These are phyloP conservation scores for Lentinula novae-zelandiae DNA, from an alignment of 1,284 basidiomycete species.

Conservation along the genomic window DNA sequence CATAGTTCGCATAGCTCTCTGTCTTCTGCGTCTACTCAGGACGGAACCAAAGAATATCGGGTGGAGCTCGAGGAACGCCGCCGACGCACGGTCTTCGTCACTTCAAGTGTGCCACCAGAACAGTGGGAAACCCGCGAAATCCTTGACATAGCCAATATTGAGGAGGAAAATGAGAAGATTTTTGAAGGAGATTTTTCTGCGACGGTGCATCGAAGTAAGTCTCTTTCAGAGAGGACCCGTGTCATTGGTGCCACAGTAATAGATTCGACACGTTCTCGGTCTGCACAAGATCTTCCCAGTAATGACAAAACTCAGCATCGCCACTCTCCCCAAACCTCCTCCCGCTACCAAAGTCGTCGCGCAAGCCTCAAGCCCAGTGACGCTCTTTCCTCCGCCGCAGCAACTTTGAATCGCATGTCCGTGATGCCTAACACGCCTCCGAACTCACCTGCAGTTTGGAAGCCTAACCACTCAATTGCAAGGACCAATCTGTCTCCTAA, in stretches of 20 bases:
- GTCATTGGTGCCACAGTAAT: slow-evolving; percentile 12
- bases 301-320: neutral
- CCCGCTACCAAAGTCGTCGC: slow-evolving; percentile 1
- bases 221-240: slow-evolving; percentile 25
- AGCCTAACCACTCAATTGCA: neutral
- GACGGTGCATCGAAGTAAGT: slow-evolving; percentile 27
- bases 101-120: slow-evolving; percentile 36
- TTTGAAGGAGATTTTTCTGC: neutral
- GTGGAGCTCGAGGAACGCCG: slow-evolving; percentile 37
- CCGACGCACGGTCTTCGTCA: slow-evolving; percentile 39
- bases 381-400: neutral
- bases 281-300: slow-evolving; percentile 6
- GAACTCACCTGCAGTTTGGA: slow-evolving; percentile 5
- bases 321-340: neutral
- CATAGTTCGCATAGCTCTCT: neutral
- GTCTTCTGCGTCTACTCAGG: neutral
- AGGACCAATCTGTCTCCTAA: neutral
- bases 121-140: slow-evolving; percentile 36
- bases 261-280: slow-evolving; percentile 8
- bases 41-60: slow-evolving; percentile 15
- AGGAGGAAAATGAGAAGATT: neutral
- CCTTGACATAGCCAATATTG: slow-evolving; percentile 27
- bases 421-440: slow-evolving; percentile 1
- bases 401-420: neutral
- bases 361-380: neutral